These are phyloP conservation scores for Vitis amurensis DNA, from an alignment of 164 flowering plant genomes.

Conservation along the genomic window DNA sequence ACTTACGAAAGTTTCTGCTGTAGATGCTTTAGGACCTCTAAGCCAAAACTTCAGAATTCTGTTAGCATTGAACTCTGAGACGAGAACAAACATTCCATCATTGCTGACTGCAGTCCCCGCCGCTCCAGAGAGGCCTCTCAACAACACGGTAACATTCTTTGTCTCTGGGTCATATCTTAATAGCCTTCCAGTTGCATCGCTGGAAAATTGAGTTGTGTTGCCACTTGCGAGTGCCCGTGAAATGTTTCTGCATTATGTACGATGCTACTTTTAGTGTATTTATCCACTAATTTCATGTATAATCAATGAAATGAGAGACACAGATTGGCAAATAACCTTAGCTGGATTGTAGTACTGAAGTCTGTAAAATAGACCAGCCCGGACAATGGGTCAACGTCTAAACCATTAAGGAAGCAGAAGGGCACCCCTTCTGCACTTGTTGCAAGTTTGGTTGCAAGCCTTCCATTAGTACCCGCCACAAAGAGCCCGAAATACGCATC, in stretches of 20 bases:
- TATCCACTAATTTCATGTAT: no score
- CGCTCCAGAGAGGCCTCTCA: slow-evolving; percentile 18
- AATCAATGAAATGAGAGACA: no score
- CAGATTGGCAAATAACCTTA: background rate
- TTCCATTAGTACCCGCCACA: slow-evolving; percentile 25
- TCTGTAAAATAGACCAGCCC: slow-evolving; percentile 31
- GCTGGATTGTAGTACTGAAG: slow-evolving; percentile 12
- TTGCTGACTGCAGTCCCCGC: slow-evolving; percentile 31
- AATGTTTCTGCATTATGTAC: no score
- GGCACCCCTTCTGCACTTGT: slow-evolving; percentile 16
- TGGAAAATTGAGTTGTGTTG: no score
- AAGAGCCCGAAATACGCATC: slow-evolving; percentile 45
- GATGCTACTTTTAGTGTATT: no score
- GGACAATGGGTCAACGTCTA: slow-evolving; percentile 20
- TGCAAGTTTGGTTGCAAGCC: slow-evolving; percentile 17
- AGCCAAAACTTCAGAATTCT: slow-evolving; percentile 21
- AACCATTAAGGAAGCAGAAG: slow-evolving; percentile 14
- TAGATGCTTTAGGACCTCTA: slow-evolving; percentile 17
- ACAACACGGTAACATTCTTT: slow-evolving; percentile 21
- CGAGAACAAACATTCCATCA: slow-evolving; percentile 22
- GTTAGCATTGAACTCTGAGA: slow-evolving; percentile 14
- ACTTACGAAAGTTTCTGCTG: slow-evolving; percentile 5
- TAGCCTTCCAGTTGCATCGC: slow-evolving; percentile 21
- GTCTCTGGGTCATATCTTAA: slow-evolving; percentile 25
- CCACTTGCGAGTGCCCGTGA: background rate